Conservation (phyloP, 805 yeast genomes). For the Lachancea dasiensis region DNA sequence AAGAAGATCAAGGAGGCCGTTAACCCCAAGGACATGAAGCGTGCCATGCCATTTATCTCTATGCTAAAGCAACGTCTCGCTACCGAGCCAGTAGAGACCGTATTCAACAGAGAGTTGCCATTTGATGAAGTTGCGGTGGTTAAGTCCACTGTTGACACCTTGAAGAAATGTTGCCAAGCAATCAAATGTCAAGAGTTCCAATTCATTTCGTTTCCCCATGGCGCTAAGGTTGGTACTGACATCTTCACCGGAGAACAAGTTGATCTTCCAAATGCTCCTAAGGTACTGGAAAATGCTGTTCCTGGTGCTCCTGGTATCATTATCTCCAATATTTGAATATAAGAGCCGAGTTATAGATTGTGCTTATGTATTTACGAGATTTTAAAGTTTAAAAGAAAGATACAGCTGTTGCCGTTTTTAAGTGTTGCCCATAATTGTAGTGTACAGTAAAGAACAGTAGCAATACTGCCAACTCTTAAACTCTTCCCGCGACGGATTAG, state of each 20-base stretch:
- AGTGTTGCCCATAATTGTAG: too few species aligned
- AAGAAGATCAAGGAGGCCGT: conserved; percentile 56
- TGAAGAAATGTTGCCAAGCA: conserved; percentile 61
- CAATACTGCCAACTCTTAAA: too few species aligned
- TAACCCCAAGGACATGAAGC: conserved; percentile 83
- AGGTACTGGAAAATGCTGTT: conserved; percentile 73
- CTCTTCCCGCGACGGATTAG: too few species aligned
- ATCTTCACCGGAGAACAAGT: conserved; percentile 63
- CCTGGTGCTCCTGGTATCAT: conserved; percentile 93
- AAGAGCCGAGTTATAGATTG: conserved; percentile 1
- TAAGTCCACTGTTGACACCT: conserved; percentile 46
- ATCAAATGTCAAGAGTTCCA: conserved; percentile 50
- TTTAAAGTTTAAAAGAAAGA: neutral
- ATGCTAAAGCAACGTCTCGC: conserved; percentile 72
- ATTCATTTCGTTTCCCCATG: conserved; percentile 58
- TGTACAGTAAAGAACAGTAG: too few species aligned
- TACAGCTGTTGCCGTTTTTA: too few species aligned
- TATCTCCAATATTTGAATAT: conserved; percentile 51
- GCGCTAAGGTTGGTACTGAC: conserved; percentile 57
- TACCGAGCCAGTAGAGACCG: conserved; percentile 64
- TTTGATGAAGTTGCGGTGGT: conserved; percentile 73
- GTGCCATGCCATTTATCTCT: conserved; percentile 96
- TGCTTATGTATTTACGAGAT: conserved; percentile 1
- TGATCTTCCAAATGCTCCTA: conserved; percentile 53
- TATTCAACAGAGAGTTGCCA: conserved; percentile 82